Evolutionary conservation across 2,329 filamentous ascomycete species (phyloP).

Genomic region (Bipolaris sorokiniana): DNA sequence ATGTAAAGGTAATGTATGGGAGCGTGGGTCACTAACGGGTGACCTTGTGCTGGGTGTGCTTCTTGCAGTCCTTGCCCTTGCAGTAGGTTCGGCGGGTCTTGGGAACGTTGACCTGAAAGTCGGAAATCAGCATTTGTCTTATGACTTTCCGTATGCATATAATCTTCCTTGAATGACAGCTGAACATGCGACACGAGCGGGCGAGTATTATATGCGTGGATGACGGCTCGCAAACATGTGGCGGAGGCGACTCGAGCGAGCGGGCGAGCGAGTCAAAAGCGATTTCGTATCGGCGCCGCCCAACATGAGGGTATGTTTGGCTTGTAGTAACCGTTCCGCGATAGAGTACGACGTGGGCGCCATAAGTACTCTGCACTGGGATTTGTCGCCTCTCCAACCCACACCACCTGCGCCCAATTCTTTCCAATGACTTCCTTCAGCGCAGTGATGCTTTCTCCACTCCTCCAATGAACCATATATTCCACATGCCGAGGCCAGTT

Average conservation of each 20-base stretch:
- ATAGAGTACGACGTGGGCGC: not conserved
- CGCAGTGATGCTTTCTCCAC: not conserved
- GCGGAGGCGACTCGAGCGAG: not conserved
- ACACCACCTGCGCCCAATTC: not conserved
- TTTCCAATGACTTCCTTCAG: not conserved
- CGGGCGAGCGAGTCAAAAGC: not conserved
- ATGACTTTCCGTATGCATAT: not conserved
- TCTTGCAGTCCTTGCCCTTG: conserved; percentile 91
- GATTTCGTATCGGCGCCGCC: not conserved
- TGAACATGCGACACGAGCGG: conserved; percentile 14
- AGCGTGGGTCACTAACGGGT: conserved; percentile 41
- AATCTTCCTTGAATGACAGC: not conserved
- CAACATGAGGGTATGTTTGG: not conserved
- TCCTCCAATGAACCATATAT: not conserved
- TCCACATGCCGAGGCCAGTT: conserved; percentile 1
- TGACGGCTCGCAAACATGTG: not conserved
- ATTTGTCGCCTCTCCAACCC: not conserved
- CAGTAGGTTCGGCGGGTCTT: conserved; percentile 98
- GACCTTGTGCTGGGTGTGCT: conserved; percentile 49
- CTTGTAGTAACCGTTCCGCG: not conserved
- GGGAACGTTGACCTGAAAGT: conserved; percentile 87
- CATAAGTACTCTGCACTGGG: not conserved
- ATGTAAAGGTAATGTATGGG: conserved; percentile 14
- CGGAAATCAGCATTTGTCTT: conserved; percentile 25
- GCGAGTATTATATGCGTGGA: conserved; percentile 7